Evolutionary conservation across 2,329 filamentous ascomycete species (phyloP), one percentile per base, ranked within the genome.

Genomic region (Dryadomyces quercivorus): DNA sequence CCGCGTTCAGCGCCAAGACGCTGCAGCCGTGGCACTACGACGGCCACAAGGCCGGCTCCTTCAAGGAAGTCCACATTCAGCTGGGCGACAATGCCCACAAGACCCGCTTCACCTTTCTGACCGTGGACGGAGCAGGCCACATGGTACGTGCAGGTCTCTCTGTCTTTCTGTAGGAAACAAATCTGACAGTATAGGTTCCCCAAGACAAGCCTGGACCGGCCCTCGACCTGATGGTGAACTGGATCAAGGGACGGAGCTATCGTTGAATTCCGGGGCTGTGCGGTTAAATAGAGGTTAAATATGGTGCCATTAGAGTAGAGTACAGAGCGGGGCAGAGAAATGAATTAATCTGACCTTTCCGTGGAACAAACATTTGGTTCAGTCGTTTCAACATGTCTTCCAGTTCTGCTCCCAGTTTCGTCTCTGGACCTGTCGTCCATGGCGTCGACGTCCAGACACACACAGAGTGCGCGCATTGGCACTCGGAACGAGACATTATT

Each of bases 1-100:
- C 70, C 2, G 68, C 67, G 12, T 74, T 72, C 60, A 65, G 65
- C 0, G 61, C 66, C 7, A 63, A 69, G 59, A 62, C 8, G 18
- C 31, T 52, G 44, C 10, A 50, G 46, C 49, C 56, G 20, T 58
- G 56, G 56, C 40, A 26, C 45, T 16, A 26, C 20, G 54, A 56
- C 21, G 56, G 50, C 44, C n/a, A 16, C 18, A 20, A 46, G 15
- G 51, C 43, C 16, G 56, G 56, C 36, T 15, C 7, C 2, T 52
- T 52, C 42, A 58, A 58, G 43, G 54, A 56, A 22, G 53, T 55
- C 13, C n/a, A 47, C 18, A 31, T 31, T 31, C 26, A 31, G 26
- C 8, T 31, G 26, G 51, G 51, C 21, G 47, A 40, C 43, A 45
- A 22, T 6, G 18, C 7, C 18, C 2, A 34, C 5, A 31, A 22